phyloP scores from a whole-genome alignment of 2,329 filamentous ascomycete genomes.

The Phoma sp. region DNA sequence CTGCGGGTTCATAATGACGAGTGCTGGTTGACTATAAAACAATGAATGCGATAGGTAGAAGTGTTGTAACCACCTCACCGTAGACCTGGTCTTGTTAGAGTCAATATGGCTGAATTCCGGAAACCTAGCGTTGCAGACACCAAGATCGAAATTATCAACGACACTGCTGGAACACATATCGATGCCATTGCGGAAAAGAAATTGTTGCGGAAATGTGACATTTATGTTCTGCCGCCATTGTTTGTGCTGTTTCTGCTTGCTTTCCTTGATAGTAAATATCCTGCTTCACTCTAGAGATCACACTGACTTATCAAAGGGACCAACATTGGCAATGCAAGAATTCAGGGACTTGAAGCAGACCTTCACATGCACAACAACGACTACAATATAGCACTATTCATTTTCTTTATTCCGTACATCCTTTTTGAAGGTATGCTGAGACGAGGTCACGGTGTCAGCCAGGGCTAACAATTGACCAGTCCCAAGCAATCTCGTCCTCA shows the following conservation, averaged over 20 bases:
- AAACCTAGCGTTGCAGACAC: constrained; percentile 19
- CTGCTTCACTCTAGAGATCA: neutral
- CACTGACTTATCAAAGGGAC: constrained; percentile 5
- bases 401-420: constrained; percentile 49
- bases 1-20: neutral
- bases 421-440: constrained; percentile 37
- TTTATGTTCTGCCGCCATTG: constrained; percentile 56
- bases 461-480: neutral
- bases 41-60: neutral
- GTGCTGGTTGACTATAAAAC: constrained; percentile 2
- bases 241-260: constrained; percentile 49
- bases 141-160: constrained; percentile 35
- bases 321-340: constrained; percentile 48
- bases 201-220: constrained; percentile 56
- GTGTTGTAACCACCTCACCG: neutral
- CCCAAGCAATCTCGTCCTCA: constrained; percentile 35
- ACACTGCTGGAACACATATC: constrained; percentile 31
- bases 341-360: constrained; percentile 48
- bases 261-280: constrained; percentile 41
- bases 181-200: constrained; percentile 52
- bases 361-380: constrained; percentile 45
- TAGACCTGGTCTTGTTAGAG: neutral
- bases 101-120: constrained; percentile 21
- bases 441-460: neutral
- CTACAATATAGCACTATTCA: constrained; percentile 48